phyloP scores from a whole-genome alignment of 106 monocot genomes.

The Agapanthus africanus region DNA sequence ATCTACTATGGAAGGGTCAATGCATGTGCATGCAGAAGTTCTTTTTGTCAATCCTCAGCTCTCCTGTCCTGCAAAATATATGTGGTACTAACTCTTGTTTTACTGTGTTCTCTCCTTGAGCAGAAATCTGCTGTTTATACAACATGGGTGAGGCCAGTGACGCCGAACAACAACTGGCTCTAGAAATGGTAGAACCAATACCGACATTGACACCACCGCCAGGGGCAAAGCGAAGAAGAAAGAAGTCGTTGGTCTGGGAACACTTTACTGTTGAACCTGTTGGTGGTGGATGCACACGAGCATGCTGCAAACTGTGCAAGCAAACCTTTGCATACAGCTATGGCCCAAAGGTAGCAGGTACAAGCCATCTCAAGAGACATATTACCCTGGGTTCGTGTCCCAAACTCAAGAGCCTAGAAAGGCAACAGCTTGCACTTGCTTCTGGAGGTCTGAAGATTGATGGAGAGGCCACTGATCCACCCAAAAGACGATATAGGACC shows the following conservation, averaged over 20 bases:
- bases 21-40: too few species aligned
- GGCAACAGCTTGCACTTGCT: conserved; percentile 43
- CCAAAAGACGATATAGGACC: conserved; percentile 62
- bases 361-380: conserved; percentile 93
- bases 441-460: conserved; percentile 25
- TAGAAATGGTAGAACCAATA: conserved; percentile 4
- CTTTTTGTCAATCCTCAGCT: too few species aligned
- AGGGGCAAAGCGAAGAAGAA: conserved; percentile 46
- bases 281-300: conserved; percentile 50
- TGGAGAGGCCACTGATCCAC: conserved; percentile 34
- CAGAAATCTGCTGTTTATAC: conserved; percentile 6
- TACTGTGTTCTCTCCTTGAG: too few species aligned
- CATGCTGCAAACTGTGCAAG: conserved; percentile 88
- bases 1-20: too few species aligned
- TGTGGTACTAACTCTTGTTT: too few species aligned
- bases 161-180: conserved; percentile 23
- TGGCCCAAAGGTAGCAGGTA: conserved; percentile 84
- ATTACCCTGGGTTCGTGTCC: conserved; percentile 75
- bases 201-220: conserved; percentile 27
- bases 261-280: conserved; percentile 79
- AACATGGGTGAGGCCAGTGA: conserved; percentile 41
- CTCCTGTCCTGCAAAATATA: too few species aligned
- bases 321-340: conserved; percentile 89
- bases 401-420: conserved; percentile 55
- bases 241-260: conserved; percentile 91